A percentile compares a stretch with the other conserved stretches of the same genome.
phyloP scores from a whole-genome alignment of 2,329 filamentous ascomycete genomes.

The Ilyonectria mors-panacis region DNA sequence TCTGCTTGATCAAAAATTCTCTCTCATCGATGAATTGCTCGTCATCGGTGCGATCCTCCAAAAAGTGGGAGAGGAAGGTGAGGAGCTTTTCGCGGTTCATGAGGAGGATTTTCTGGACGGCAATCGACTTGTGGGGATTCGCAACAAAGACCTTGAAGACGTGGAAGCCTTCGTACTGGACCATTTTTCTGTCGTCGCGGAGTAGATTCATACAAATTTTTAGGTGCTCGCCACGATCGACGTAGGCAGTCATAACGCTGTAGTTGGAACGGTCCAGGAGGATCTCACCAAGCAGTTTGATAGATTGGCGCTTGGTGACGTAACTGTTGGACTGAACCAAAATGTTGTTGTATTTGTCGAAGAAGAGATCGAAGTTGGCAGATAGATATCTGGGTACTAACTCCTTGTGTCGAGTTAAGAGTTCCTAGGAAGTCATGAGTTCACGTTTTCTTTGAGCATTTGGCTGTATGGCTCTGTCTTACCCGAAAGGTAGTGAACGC shows the following conservation, averaged over 20 bases:
- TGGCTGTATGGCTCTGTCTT: slow-evolving; percentile 49
- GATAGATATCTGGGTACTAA: slow-evolving; percentile 90
- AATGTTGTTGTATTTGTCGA: slow-evolving; percentile 88
- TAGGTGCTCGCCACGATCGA: slow-evolving; percentile 93
- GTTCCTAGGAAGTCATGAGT: slow-evolving; percentile 72
- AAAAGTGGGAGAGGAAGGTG: slow-evolving; percentile 89
- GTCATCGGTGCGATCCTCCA: slow-evolving; percentile 95
- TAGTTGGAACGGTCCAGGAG: slow-evolving; percentile 96
- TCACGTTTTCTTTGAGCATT: slow-evolving; percentile 14
- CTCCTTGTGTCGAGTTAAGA: slow-evolving; percentile 93
- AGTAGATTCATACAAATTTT: slow-evolving; percentile 99
- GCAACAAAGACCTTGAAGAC: slow-evolving; percentile 99
- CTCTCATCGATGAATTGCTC: slow-evolving; percentile 99
- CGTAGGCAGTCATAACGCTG: slow-evolving; percentile 97
- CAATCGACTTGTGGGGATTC: slow-evolving; percentile 97
- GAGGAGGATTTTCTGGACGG: slow-evolving; percentile 94
- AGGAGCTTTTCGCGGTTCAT: slow-evolving; percentile 96
- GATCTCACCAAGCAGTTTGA: slow-evolving; percentile 96
- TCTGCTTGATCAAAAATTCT: slow-evolving; percentile 96
- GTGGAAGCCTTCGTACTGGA: slow-evolving; percentile 99
- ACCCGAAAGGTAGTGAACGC: slow-evolving; percentile 98
- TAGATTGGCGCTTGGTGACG: slow-evolving; percentile 97
- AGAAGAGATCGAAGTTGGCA: slow-evolving; percentile 94
- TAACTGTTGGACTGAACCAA: slow-evolving; percentile 95
- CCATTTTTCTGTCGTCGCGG: slow-evolving; percentile 97